phyloP scores from a whole-genome alignment of 805 yeast species.

The Starmera caribaea region DNA sequence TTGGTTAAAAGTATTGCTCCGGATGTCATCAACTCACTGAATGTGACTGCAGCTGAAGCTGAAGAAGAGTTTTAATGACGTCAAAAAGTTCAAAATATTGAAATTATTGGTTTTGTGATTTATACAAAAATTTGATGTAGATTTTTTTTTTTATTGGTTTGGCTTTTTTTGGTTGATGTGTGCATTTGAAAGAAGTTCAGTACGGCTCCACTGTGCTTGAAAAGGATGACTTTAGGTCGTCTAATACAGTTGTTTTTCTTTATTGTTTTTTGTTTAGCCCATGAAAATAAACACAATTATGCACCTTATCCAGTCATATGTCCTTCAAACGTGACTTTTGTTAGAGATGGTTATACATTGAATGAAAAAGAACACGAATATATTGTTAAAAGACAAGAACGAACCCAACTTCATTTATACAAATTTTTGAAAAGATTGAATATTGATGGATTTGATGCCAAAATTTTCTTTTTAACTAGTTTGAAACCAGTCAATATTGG shows the following conservation, averaged over 20 bases:
- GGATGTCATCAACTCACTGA: conserved; percentile 34
- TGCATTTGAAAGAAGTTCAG: too few species aligned
- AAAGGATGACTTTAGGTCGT: too few species aligned
- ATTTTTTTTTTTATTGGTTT: neutral
- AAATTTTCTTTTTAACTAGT: conserved; percentile 13
- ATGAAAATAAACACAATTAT: conserved; percentile 6
- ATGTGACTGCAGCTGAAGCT: neutral
- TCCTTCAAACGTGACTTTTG: conserved; percentile 12
- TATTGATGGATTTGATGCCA: conserved; percentile 25
- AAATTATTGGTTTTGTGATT: neutral
- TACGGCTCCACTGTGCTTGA: too few species aligned
- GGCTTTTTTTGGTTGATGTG: too few species aligned
- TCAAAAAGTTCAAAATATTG: too few species aligned
- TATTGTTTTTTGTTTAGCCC: neutral
- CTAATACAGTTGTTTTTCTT: neutral
- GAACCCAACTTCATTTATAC: conserved; percentile 21
- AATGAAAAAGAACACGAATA: conserved; percentile 16
- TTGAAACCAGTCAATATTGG: conserved; percentile 35
- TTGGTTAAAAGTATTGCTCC: conserved; percentile 54
- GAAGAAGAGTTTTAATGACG: too few species aligned
- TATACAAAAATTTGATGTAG: too few species aligned
- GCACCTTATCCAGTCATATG: conserved; percentile 19
- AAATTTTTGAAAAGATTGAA: conserved; percentile 21
- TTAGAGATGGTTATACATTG: conserved; percentile 14
- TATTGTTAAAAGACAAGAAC: conserved; percentile 19